phyloP scores from a whole-genome alignment of 176 grass and related monocot genomes.

The Oryza glaberrima region DNA sequence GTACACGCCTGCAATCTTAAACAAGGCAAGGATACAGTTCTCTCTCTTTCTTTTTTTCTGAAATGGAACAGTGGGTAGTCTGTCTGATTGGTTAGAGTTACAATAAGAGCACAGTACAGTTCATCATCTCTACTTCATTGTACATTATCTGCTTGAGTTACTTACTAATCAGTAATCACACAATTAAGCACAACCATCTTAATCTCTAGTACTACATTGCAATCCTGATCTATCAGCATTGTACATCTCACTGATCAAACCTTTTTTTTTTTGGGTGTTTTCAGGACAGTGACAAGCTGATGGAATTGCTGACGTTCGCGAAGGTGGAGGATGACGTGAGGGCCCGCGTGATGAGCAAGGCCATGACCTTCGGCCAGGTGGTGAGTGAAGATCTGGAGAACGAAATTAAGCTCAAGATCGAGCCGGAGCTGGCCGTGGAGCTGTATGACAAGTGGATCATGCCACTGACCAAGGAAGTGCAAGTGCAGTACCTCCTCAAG shows the following conservation, averaged over 20 bases:
- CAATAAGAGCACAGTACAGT: background rate
- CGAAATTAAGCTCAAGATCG: slow-evolving; percentile 45
- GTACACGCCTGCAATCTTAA: slow-evolving; percentile 57
- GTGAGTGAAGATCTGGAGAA: slow-evolving; percentile 20
- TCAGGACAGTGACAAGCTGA: slow-evolving; percentile 49
- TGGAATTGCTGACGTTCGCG: slow-evolving; percentile 56
- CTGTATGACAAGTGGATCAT: slow-evolving; percentile 63
- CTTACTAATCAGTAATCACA: too few relatives aligned
- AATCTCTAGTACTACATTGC: background rate
- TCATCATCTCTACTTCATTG: background rate
- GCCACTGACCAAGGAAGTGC: slow-evolving; percentile 69
- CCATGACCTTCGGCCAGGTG: slow-evolving; percentile 55
- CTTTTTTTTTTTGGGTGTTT: slow-evolving; percentile 1
- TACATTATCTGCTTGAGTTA: background rate
- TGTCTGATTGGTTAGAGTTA: background rate
- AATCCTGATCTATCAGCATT: background rate
- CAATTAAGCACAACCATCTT: too few relatives aligned
- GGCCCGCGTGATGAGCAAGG: slow-evolving; percentile 50
- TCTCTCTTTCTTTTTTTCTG: background rate
- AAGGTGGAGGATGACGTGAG: slow-evolving; percentile 45
- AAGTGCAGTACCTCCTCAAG: slow-evolving; percentile 58
- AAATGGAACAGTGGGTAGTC: background rate
- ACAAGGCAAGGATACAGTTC: slow-evolving; percentile 40
- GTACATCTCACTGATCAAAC: background rate
- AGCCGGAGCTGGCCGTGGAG: slow-evolving; percentile 41